These are phyloP conservation scores for Suillus subluteus DNA, from an alignment of 768 basidiomycete species.

Conservation along the genomic window DNA sequence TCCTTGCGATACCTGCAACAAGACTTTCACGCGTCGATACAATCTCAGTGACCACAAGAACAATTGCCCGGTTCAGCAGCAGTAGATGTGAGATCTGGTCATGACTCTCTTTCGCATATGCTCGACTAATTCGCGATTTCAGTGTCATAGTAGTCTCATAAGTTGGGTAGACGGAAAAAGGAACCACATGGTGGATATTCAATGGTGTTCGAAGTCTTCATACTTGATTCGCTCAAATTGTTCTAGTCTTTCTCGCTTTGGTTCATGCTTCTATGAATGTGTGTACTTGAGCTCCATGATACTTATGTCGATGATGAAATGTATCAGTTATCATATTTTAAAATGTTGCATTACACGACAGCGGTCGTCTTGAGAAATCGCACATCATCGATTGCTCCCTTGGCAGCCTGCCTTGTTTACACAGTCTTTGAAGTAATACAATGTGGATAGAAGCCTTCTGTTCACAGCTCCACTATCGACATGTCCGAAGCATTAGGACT, in stretches of 20 bases:
- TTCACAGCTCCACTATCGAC: neutral
- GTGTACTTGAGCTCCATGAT: neutral
- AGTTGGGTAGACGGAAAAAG: neutral
- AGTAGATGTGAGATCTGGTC: neutral
- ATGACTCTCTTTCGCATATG: neutral
- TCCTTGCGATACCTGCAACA: constrained; percentile 25
- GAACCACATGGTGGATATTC: neutral
- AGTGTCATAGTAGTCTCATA: neutral
- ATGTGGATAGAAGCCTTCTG: too few relatives aligned
- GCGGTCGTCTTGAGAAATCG: too few relatives aligned
- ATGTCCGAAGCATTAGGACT: neutral
- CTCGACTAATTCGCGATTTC: neutral
- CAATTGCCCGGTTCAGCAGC: constrained; percentile 9
- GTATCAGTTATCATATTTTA: too few relatives aligned
- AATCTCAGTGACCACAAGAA: constrained; percentile 22
- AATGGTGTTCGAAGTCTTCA: neutral
- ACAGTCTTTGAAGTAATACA: too few relatives aligned
- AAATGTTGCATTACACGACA: too few relatives aligned
- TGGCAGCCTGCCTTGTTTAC: too few relatives aligned
- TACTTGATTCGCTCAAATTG: neutral
- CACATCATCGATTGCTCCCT: too few relatives aligned
- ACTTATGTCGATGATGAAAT: neutral
- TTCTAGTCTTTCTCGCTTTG: neutral
- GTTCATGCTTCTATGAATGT: neutral
- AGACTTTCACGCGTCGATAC: constrained; percentile 24